These are phyloP conservation scores for Quercus dentata DNA, from an alignment of 306 rosid genomes.

Conservation along the genomic window DNA sequence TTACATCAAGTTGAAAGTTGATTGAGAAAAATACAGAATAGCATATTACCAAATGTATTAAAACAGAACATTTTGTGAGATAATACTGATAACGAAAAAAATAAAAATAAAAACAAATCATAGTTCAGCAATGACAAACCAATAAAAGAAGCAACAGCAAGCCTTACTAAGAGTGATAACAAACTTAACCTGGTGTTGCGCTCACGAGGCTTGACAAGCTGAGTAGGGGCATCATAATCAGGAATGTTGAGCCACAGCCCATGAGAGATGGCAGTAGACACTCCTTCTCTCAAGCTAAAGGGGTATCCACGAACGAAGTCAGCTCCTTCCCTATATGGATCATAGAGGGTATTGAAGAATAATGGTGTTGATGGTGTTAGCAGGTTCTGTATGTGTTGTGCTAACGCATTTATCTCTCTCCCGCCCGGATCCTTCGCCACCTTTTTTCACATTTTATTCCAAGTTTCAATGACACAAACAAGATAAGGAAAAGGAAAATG, in stretches of 20 bases:
- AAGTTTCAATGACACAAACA: background rate
- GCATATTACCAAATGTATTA: too few relatives aligned
- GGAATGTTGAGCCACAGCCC: too few relatives aligned
- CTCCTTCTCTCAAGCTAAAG: constrained; percentile 59
- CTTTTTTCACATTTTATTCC: constrained; percentile 12
- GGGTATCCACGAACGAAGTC: constrained; percentile 73
- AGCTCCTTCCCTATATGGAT: constrained; percentile 46
- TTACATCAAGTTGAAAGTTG: too few relatives aligned
- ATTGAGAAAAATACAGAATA: too few relatives aligned
- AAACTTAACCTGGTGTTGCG: background rate
- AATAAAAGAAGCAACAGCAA: too few relatives aligned
- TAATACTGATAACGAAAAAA: too few relatives aligned
- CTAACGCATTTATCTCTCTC: constrained; percentile 41
- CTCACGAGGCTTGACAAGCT: too few relatives aligned
- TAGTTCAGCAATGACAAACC: too few relatives aligned
- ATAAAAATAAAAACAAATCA: too few relatives aligned
- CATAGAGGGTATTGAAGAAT: constrained; percentile 43
- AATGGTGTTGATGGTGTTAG: constrained; percentile 37
- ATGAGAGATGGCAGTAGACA: too few relatives aligned
- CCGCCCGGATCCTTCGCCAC: constrained; percentile 47
- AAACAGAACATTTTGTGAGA: too few relatives aligned
- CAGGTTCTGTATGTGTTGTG: constrained; percentile 39
- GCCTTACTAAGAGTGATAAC: background rate
- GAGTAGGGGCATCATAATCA: too few relatives aligned
- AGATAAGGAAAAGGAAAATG: background rate